Evolutionary conservation across 345 rosid genomes (phyloP), one percentile per base, ranked within the genome.

Genomic region (Odontarrhena argentea): DNA sequence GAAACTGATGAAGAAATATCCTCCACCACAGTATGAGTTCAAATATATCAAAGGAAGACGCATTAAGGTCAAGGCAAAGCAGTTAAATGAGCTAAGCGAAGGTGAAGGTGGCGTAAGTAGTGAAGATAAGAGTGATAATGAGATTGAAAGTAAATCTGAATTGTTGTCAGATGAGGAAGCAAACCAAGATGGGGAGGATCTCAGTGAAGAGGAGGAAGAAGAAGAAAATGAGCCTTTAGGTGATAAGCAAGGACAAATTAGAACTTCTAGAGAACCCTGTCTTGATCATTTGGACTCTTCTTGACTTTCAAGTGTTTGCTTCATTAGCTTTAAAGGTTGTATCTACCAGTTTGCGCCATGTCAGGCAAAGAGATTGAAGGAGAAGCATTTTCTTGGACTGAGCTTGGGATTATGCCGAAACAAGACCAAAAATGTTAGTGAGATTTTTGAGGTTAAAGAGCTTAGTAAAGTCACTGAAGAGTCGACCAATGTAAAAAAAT

Each of bases 1-100:
- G 38, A 88, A 88, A 70, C 68, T 93, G 7, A 73, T 63, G 66
- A 79, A 66, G 80, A 90, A 93, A 67, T 93, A 90, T 70, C 97
- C 96, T n/a, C 87, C 91, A 35, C 86, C 90, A 8, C 81, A 75
- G 69, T 90, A 89, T 91, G 91, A 84, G 55, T 83, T 83, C 63
- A 77, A 86, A 15, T 91, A 87, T 65, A 71, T 85, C 63, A 90
- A 86, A 82, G 97, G 99, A 55, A 87, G 84, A 79, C 96, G 95
- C 5, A 73, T 94, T 59, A 85, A 79, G 79, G 64, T 87, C 58
- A 79, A 71, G 74, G 82, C 86, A 0, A 87, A 81, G 73, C 80
- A 76, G 60, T 63, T 68, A 6, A 58, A 73, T 55, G 82, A 83
- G 72, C 52, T 49, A 24, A 65, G 73, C 18, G 60, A 67, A 10